Evolutionary conservation across 2,329 filamentous ascomycete species (phyloP).

Genomic region (Bipolaris bicolor): DNA sequence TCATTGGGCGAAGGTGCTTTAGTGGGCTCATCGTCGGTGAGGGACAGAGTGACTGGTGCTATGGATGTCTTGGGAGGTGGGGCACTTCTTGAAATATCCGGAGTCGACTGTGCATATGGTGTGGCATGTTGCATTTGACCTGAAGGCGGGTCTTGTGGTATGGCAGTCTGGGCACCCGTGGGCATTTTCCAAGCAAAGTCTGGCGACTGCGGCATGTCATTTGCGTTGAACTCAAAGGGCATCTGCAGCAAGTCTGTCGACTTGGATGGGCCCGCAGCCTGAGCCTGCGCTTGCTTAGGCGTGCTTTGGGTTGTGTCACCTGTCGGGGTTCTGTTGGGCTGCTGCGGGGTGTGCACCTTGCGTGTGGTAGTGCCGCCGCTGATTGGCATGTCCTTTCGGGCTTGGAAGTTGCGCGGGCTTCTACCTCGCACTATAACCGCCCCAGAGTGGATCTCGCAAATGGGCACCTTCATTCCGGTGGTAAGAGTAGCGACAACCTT

Average conservation of each 20-base stretch:
- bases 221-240: conserved; percentile 51
- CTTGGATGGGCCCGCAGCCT: conserved; percentile 34
- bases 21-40: conserved; percentile 62
- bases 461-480: conserved; percentile 79
- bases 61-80: conserved; percentile 50
- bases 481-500: conserved; percentile 84
- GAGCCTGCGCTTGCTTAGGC: conserved; percentile 35
- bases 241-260: conserved; percentile 48
- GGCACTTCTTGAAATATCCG: conserved; percentile 55
- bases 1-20: conserved; percentile 47
- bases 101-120: conserved; percentile 60
- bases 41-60: conserved; percentile 61
- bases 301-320: conserved; percentile 42
- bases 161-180: conserved; percentile 51
- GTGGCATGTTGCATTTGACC: conserved; percentile 42
- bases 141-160: conserved; percentile 49
- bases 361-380: conserved; percentile 79
- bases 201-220: conserved; percentile 50
- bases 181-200: conserved; percentile 55
- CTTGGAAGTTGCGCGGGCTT: conserved; percentile 93
- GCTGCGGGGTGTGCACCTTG: conserved; percentile 57
- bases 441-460: conserved; percentile 84
- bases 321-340: conserved; percentile 46
- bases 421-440: conserved; percentile 93
- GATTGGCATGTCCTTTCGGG: conserved; percentile 88